Percentiles rank a stretch among this genome's conserved stretches.
phyloP scores from a whole-genome alignment of 106 monocot species.

The Cymbidium sinense region DNA sequence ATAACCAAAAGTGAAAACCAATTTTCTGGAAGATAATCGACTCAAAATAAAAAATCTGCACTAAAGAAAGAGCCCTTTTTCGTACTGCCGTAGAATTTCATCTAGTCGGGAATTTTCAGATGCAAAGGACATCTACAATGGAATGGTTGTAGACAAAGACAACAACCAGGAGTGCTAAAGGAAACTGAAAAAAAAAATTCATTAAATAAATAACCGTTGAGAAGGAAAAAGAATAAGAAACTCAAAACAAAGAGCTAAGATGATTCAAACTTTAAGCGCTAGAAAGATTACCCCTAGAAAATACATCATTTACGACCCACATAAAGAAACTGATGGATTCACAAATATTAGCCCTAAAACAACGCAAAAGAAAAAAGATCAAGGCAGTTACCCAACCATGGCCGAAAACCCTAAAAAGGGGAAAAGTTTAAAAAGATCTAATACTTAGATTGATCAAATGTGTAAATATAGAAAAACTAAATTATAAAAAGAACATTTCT shows the following conservation, averaged over 20 bases:
- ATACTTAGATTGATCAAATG: neutral
- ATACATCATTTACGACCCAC: too few relatives aligned
- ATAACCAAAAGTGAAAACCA: neutral
- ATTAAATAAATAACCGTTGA: neutral
- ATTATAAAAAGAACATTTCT: neutral
- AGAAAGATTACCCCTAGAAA: neutral
- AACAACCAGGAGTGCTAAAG: neutral
- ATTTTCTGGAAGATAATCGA: neutral
- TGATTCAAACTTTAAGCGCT: neutral
- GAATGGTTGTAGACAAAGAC: neutral
- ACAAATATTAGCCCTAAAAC: neutral
- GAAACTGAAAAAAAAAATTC: neutral
- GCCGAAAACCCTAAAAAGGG: neutral
- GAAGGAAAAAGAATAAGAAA: neutral
- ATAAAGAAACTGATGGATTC: neutral
- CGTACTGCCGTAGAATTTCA: neutral
- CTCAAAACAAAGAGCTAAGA: neutral
- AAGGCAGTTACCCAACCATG: neutral
- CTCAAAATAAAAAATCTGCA: neutral
- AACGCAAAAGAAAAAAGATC: neutral
- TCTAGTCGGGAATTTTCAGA: neutral
- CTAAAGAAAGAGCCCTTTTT: neutral
- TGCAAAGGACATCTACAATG: neutral
- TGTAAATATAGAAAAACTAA: neutral
- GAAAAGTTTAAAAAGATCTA: neutral